These are phyloP conservation scores for Coemansia sp. DNA, from an alignment of 192 early-diverging fungal genomes.

Conservation along the genomic window DNA sequence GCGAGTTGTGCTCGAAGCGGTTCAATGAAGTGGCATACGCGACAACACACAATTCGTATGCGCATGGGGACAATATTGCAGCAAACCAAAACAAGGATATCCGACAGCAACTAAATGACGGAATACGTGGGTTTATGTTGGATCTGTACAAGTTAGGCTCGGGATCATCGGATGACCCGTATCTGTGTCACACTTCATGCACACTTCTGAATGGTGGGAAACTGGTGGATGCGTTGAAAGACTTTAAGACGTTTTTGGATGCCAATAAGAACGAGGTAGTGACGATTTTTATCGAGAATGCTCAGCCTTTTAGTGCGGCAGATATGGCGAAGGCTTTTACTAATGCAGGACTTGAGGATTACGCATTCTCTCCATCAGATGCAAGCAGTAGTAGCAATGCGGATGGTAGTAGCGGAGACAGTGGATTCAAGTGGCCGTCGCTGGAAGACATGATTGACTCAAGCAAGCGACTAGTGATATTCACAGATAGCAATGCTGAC, in stretches of 20 bases:
- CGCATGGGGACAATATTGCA: conserved; percentile 53
- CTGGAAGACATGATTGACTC: conserved; percentile 60
- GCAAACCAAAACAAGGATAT: conserved; percentile 70
- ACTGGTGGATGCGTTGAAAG: conserved; percentile 56
- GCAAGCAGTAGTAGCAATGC: conserved; percentile 5
- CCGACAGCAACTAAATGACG: conserved; percentile 65
- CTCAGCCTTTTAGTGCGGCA: conserved; percentile 48
- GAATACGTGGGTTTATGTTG: conserved; percentile 73
- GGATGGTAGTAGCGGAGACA: conserved; percentile 35
- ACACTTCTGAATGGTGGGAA: conserved; percentile 60
- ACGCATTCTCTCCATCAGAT: conserved; percentile 38
- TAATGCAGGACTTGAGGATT: conserved; percentile 56
- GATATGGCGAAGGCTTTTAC: conserved; percentile 57
- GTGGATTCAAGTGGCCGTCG: conserved; percentile 64
- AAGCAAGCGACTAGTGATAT: conserved; percentile 68
- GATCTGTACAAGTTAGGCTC: conserved; percentile 53
- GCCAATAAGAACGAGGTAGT: conserved; percentile 70
- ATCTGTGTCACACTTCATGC: conserved; percentile 71
- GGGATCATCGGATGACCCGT: conserved; percentile 29
- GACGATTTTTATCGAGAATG: conserved; percentile 74
- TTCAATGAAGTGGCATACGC: conserved; percentile 65
- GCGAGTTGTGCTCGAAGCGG: conserved; percentile 61
- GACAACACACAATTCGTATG: conserved; percentile 76
- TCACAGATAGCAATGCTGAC: conserved; percentile 59
- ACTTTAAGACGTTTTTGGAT: conserved; percentile 62